These are phyloP conservation scores for Fusarium sp. DNA, from an alignment of 2,329 filamentous ascomycete genomes.

Conservation along the genomic window DNA sequence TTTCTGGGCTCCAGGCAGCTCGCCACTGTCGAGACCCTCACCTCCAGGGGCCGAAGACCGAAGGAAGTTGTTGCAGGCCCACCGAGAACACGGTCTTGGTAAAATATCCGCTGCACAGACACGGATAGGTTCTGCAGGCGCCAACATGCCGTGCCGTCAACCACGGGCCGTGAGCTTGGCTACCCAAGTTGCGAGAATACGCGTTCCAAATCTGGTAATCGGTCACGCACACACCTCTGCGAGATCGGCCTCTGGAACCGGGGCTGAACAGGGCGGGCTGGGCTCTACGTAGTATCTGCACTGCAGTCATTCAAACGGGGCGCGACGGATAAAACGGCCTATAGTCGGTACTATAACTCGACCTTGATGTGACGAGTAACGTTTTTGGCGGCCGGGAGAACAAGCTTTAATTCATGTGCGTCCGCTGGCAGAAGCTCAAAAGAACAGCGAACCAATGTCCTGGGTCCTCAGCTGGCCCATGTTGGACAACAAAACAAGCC, in stretches of 20 bases:
- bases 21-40: not conserved
- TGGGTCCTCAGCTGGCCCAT: not conserved
- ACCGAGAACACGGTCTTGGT: not conserved
- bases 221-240: conserved; percentile 21
- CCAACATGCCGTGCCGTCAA: not conserved
- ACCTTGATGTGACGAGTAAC: not conserved
- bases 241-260: conserved; percentile 1
- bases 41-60: not conserved
- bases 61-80: not conserved
- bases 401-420: not conserved
- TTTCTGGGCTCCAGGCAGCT: not conserved
- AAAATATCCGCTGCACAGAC: conserved; percentile 16
- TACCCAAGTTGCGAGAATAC: conserved; percentile 13
- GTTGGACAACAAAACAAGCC: not conserved
- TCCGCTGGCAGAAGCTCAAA: not conserved
- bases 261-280: not conserved
- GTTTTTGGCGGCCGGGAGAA: not conserved
- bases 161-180: conserved; percentile 10
- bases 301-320: not conserved
- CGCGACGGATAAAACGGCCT: not conserved
- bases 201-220: conserved; percentile 19
- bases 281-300: not conserved
- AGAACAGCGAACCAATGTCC: not conserved
- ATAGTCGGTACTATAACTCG: not conserved
- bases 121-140: not conserved